Base-by-base conservation (phyloP, 2,329 filamentous ascomycete species). In the Allantophomopsis lycopodina region DNA sequence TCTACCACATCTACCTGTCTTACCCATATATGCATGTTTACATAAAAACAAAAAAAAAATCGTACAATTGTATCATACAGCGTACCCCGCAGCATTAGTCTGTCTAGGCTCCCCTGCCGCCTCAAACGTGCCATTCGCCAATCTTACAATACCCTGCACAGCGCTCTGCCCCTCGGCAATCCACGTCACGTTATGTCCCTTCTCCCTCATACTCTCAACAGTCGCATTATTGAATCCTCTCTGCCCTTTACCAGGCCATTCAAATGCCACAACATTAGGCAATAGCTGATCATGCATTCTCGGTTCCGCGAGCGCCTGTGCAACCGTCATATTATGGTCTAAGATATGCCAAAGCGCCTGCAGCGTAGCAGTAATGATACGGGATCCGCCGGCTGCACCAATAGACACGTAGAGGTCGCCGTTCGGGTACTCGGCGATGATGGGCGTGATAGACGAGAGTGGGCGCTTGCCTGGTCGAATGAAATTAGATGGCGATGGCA, bases 241-340 rank as follows among this genome's bases (percentile, higher is more conserved):
- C 42, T 46, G 0, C 56, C 55, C 23, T 8, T 8, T 28, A 12
- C 23, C 23, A 3, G 23, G 23, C 23, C 73, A 74, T 59, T 94
- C 86, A 39, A 91, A 78, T 0, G 62, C 63, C 2, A 78, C 69
- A 37, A 61, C 60, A 49, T 86, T 79, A 0, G 86, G 87, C 39
- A 86, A 65, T 8, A 94, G 64, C 60, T 94, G 87, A 53, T 94
- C 84, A 53, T 94, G 87, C 16, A 93, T 61, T 7, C 87, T 66
- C 0, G 82, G 82, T 50, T 70, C 58, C 0, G 64, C 65, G 12
- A 93, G 64, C 0, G 84, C 81, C 38, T 80, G 63, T 0, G 61
- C 57, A 5, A 78, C 66, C 0, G 68, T 73, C 58, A 78, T 63
- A 12, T 50, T 55, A 45, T 75, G 69, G 50, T 89, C 80, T 2